Conservation (phyloP, 2,329 filamentous ascomycete genomes). For the Colletotrichum sp. region DNA sequence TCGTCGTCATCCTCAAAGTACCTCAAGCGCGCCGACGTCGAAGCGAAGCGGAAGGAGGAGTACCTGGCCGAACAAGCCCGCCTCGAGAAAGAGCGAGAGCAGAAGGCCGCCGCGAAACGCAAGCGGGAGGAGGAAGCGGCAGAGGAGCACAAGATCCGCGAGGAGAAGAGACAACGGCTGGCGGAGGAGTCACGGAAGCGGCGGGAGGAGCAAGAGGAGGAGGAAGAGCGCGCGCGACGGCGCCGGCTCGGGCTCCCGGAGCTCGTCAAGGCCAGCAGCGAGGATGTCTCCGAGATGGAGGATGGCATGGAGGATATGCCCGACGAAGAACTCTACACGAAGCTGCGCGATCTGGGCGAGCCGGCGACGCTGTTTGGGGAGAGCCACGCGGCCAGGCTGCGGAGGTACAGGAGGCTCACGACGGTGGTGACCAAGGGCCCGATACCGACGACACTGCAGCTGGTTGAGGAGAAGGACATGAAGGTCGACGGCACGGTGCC, state of each 20-base stretch:
- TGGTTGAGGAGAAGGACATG: constrained; percentile 88
- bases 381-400: constrained; percentile 69
- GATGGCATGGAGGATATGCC: constrained; percentile 64
- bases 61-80: constrained; percentile 84
- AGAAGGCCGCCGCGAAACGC: constrained; percentile 77
- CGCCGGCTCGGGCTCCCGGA: constrained; percentile 84
- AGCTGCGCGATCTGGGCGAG: constrained; percentile 74
- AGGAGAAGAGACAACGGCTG: constrained; percentile 81
- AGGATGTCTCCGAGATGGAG: constrained; percentile 48
- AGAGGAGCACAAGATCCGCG: constrained; percentile 69
- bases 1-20: constrained; percentile 69
- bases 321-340: constrained; percentile 71
- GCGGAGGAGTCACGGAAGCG: constrained; percentile 78
- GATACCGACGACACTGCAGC: constrained; percentile 82
- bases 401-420: constrained; percentile 72
- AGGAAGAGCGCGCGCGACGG: constrained; percentile 74
- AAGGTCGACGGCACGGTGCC: constrained; percentile 72
- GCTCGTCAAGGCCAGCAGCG: constrained; percentile 50
- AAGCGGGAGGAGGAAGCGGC: constrained; percentile 88
- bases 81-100: constrained; percentile 72
- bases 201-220: constrained; percentile 74
- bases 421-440: constrained; percentile 73
- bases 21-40: constrained; percentile 82
- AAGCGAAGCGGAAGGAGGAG: constrained; percentile 78
- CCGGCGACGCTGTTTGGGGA: constrained; percentile 84